Evolutionary conservation across 441 rosid genomes (phyloP).

Genomic region (Gossypium davidsonii): DNA sequence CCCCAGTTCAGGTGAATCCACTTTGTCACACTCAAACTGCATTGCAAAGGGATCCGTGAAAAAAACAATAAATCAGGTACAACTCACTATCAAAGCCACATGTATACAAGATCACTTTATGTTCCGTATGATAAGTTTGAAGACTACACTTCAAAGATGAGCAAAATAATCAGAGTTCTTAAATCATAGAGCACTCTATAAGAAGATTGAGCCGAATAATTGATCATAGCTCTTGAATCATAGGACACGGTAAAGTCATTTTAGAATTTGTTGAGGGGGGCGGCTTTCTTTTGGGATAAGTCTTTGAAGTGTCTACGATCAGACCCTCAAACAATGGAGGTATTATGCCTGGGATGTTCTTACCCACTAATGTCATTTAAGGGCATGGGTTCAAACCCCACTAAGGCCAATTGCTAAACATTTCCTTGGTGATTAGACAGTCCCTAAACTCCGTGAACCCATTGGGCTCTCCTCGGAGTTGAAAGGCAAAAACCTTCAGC

Average conservation of each 20-base stretch:
- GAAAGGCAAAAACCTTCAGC: no score
- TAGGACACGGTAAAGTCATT: not conserved
- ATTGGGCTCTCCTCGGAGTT: no score
- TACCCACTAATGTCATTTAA: no score
- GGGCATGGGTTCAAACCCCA: no score
- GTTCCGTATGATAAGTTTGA: not conserved
- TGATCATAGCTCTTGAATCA: not conserved
- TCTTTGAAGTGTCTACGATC: no score
- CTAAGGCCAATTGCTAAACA: no score
- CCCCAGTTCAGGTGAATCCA: slow-evolving; percentile 99
- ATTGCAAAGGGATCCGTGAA: slow-evolving; percentile 11
- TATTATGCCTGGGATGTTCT: no score
- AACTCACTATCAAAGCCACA: not conserved
- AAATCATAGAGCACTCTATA: not conserved
- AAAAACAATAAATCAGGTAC: not conserved
- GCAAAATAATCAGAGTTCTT: not conserved
- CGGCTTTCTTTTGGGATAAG: no score
- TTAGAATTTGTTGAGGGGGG: not conserved
- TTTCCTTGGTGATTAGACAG: no score
- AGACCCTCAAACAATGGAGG: no score
- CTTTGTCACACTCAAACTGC: slow-evolving; percentile 88
- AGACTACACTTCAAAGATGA: not conserved
- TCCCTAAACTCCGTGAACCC: no score
- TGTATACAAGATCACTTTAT: not conserved
- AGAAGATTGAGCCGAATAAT: not conserved